phyloP scores from a whole-genome alignment of 1,284 basidiomycete genomes.

The Cutaneotrichosporon sp. region DNA sequence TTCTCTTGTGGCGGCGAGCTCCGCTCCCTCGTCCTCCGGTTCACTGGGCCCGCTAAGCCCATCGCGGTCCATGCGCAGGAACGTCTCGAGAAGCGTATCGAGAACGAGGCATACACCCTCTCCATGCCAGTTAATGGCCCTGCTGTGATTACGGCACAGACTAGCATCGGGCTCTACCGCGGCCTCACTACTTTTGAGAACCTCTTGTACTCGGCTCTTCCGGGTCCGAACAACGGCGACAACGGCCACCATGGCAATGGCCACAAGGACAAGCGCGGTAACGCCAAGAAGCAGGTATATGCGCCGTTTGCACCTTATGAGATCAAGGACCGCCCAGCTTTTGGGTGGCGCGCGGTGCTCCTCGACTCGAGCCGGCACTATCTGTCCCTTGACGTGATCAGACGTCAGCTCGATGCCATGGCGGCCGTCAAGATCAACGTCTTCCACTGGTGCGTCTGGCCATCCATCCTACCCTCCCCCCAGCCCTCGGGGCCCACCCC shows the following conservation, averaged over 20 bases:
- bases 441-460: slow-evolving; percentile 18
- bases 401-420: slow-evolving; percentile 74
- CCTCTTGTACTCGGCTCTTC: slow-evolving; percentile 48
- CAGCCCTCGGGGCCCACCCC: no score
- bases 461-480: no score
- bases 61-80: slow-evolving; percentile 20
- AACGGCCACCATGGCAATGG: not conserved
- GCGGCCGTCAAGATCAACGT: slow-evolving; percentile 67
- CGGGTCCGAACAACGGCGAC: not conserved
- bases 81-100: slow-evolving; percentile 11
- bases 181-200: slow-evolving; percentile 81
- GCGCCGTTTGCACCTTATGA: slow-evolving; percentile 44
- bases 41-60: not conserved
- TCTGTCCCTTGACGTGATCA: not conserved
- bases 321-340: slow-evolving; percentile 54
- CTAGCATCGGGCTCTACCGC: slow-evolving; percentile 55
- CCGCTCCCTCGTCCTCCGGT: slow-evolving; percentile 7
- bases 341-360: slow-evolving; percentile 64
- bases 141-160: not conserved
- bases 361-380: slow-evolving; percentile 65
- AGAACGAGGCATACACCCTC: slow-evolving; percentile 16
- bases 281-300: slow-evolving; percentile 13
- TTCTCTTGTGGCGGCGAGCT: slow-evolving; percentile 19
- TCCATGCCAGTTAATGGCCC: slow-evolving; percentile 5
- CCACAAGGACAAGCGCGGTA: not conserved